These are phyloP conservation scores for Peronosclerospora sorghi DNA, from an alignment of 352 stramenopile species.

Conservation along the genomic window DNA sequence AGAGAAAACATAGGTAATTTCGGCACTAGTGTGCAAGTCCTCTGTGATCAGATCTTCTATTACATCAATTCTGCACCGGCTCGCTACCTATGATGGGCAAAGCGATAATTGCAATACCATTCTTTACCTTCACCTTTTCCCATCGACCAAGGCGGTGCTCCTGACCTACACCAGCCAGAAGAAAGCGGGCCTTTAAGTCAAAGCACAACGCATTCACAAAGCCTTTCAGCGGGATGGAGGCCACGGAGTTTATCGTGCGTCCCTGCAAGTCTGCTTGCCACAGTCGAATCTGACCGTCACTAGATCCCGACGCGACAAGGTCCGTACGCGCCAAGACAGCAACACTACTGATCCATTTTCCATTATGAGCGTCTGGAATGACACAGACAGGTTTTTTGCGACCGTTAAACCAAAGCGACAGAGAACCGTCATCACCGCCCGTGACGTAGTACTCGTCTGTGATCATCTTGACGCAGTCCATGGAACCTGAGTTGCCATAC, in stretches of 20 bases:
- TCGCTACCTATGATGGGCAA: slow-evolving; percentile 51
- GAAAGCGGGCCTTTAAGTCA: slow-evolving; percentile 73
- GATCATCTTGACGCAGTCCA: slow-evolving; percentile 89
- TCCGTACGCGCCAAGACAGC: slow-evolving; percentile 85
- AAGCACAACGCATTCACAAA: slow-evolving; percentile 71
- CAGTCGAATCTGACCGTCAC: slow-evolving; percentile 85
- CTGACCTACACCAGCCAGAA: slow-evolving; percentile 85
- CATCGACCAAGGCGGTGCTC: slow-evolving; percentile 90
- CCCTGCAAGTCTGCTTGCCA: slow-evolving; percentile 81
- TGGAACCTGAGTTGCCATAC: slow-evolving; percentile 80
- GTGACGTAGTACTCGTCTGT: slow-evolving; percentile 90
- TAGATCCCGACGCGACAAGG: slow-evolving; percentile 85
- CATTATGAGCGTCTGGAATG: slow-evolving; percentile 79
- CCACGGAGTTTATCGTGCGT: slow-evolving; percentile 54
- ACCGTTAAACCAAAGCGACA: slow-evolving; percentile 88
- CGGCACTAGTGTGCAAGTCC: too few relatives aligned
- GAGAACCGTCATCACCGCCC: slow-evolving; percentile 81
- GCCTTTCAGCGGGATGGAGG: slow-evolving; percentile 56
- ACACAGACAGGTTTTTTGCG: slow-evolving; percentile 89
- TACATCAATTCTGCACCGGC: slow-evolving; percentile 18
- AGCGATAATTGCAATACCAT: slow-evolving; percentile 85
- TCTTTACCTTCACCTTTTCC: slow-evolving; percentile 83
- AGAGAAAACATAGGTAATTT: too few relatives aligned
- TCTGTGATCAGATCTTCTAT: slow-evolving; percentile 19
- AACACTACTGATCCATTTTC: slow-evolving; percentile 85